Evolutionary conservation across 345 rosid genomes (phyloP).

Genomic region (Reutealis trisperma): DNA sequence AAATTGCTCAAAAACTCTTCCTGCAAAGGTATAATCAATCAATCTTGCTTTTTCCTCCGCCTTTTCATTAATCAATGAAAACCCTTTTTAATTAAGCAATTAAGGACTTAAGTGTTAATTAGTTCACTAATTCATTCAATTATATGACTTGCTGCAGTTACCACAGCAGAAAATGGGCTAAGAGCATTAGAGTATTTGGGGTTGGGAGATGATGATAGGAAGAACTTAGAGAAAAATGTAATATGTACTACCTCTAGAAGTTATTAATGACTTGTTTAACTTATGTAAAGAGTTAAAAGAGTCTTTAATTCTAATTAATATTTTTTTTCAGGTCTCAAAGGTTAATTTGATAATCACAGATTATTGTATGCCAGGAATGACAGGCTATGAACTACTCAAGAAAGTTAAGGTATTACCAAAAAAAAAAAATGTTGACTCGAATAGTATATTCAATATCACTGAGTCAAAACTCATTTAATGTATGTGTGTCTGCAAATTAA

Average conservation of each 20-base stretch:
- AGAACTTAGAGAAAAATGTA: slow-evolving; percentile 15
- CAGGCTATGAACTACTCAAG: slow-evolving; percentile 82
- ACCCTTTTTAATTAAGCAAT: not conserved
- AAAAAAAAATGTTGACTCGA: too few species aligned
- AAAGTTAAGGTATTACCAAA: slow-evolving; percentile 63
- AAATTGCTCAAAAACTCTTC: slow-evolving; percentile 48
- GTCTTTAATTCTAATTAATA: not conserved
- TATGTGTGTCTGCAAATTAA: too few species aligned
- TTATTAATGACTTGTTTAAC: not conserved
- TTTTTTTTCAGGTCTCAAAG: slow-evolving; percentile 47
- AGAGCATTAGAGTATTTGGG: slow-evolving; percentile 78
- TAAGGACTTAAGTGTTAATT: too few species aligned
- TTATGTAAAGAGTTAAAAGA: too few species aligned
- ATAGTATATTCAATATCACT: too few species aligned
- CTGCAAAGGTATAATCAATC: slow-evolving; percentile 56
- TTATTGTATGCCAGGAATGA: slow-evolving; percentile 95
- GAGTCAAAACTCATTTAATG: too few species aligned
- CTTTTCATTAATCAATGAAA: too few species aligned
- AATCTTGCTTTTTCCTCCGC: not conserved
- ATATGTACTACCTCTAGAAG: too few species aligned
- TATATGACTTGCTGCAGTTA: slow-evolving; percentile 48
- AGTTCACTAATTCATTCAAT: not conserved
- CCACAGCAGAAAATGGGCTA: slow-evolving; percentile 74
- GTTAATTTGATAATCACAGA: slow-evolving; percentile 81
- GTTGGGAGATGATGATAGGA: slow-evolving; percentile 44